Base-by-base conservation (phyloP, 2,329 filamentous ascomycete genomes). In the Onygenales sp. region DNA sequence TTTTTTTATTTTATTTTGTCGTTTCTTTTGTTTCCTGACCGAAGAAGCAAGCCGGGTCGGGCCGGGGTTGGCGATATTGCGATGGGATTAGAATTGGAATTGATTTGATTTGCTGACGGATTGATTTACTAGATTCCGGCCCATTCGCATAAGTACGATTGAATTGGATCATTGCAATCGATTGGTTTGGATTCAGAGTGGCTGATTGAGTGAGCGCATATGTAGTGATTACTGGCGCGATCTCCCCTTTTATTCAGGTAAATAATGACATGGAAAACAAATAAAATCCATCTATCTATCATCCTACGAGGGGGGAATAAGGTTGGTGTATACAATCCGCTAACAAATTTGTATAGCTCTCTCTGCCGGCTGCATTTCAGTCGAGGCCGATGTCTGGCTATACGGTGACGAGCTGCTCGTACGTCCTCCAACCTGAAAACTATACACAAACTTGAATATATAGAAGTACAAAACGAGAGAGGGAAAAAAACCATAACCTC, bases 371-470 rank as follows among this genome's bases (percentile, higher is more conserved):
- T 79, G 79, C 43, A 73, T 78, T 4, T 76, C 75, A 2, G 76
- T 79, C 2, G 81, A 84, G 67, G 80, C 79, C 2, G 81, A 84
- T 65, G 79, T 83, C 31, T 83, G 79, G 78, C 66, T 83, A 39
- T 73, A 77, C 51, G 77, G 82, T 53, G 75, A 66, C 38, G 79
- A 75, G 7, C 70, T 84, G 13, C 76, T 78, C 65, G 77, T 80
- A 61, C 52, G 69, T 69, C 51, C 54, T 8, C 13, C 14, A 14
- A 48, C 8, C 38, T 13, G 36, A 13, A 27, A 21, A 35, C 31
- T 17, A 33, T 42, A 44, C 14, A 14, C 11, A 43, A 7, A 11
- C 38, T 11, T 43, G 43, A 46, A 36, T 11, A 33, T 49, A 31
- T 11, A 36, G 21, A 1, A 27, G 21, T 27, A 27, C 21, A 5